These are phyloP conservation scores for Cutaneotrichosporon dermatis DNA, from an alignment of 1,284 basidiomycete species.

Conservation along the genomic window DNA sequence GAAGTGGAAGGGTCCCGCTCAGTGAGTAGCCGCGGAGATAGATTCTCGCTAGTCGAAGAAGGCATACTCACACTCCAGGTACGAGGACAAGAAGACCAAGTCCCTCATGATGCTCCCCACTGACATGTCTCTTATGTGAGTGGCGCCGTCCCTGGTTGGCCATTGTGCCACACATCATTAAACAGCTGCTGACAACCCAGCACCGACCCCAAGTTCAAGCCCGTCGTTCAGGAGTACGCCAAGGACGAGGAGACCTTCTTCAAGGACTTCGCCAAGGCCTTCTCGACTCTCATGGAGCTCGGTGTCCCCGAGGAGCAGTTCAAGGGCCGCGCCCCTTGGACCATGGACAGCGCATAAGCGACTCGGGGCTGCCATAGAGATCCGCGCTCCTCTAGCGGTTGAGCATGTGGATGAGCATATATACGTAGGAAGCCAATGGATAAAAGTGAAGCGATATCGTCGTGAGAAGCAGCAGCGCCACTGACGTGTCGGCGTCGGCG, in stretches of 20 bases:
- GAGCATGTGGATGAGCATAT: neutral
- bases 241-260: slow-evolving; percentile 78
- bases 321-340: slow-evolving; percentile 34
- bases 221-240: slow-evolving; percentile 71
- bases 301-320: slow-evolving; percentile 79
- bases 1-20: slow-evolving; percentile 51
- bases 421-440: slow-evolving; percentile 3
- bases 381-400: neutral
- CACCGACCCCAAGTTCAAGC: slow-evolving; percentile 84
- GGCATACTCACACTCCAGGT: slow-evolving; percentile 54
- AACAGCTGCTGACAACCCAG: slow-evolving; percentile 48
- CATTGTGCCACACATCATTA: neutral
- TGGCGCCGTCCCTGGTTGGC: neutral
- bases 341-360: slow-evolving; percentile 5
- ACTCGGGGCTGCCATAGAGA: too few relatives aligned
- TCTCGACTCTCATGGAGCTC: slow-evolving; percentile 76
- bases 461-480: neutral
- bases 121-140: slow-evolving; percentile 52
- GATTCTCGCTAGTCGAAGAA: slow-evolving; percentile 8
- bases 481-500: neutral
- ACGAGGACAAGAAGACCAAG: slow-evolving; percentile 83
- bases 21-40: slow-evolving; percentile 4
- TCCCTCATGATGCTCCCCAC: slow-evolving; percentile 84
- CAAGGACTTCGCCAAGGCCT: slow-evolving; percentile 73
- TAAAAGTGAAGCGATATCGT: neutral